phyloP scores from a whole-genome alignment of 1,284 basidiomycete genomes.

The Dichomitus squalens region DNA sequence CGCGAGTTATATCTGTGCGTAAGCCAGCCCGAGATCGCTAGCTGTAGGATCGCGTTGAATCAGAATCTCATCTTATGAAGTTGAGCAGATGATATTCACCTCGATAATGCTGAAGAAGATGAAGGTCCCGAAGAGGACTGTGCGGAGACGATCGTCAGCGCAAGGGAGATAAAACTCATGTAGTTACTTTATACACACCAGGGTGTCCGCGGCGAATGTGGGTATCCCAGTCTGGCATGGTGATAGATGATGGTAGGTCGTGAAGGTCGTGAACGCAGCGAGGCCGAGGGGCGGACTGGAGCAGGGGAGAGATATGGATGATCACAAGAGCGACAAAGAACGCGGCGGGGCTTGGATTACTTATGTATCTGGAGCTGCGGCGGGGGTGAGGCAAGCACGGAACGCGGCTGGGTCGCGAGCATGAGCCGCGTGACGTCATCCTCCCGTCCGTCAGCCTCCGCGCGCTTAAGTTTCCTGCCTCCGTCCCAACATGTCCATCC shows the following conservation, averaged over 20 bases:
- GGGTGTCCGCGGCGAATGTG: conserved; percentile 54
- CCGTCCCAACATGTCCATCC: not conserved
- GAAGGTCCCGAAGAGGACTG: conserved; percentile 56
- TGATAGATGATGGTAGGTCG: conserved; percentile 8
- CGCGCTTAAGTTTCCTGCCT: not conserved
- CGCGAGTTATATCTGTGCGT: conserved; percentile 55
- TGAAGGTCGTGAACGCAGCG: conserved; percentile 18
- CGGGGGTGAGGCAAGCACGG: too few species aligned
- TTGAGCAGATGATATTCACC: conserved; percentile 34
- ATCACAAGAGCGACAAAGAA: too few species aligned
- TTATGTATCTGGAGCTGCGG: too few species aligned
- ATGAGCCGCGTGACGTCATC: not conserved
- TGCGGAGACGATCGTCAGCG: not conserved
- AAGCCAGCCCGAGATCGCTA: conserved; percentile 72
- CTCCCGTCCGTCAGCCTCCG: not conserved
- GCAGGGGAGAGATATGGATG: too few species aligned
- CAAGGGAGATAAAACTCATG: not conserved
- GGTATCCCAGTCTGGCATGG: conserved; percentile 41
- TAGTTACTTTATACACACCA: conserved; percentile 38
- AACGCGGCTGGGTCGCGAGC: too few species aligned
- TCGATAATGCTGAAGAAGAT: conserved; percentile 62
- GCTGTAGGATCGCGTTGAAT: conserved; percentile 37
- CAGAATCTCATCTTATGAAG: not conserved
- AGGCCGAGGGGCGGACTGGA: too few species aligned
- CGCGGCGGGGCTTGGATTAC: too few species aligned